Base-by-base conservation (phyloP, 305 asterid genomes). In the Lippia alba region DNA sequence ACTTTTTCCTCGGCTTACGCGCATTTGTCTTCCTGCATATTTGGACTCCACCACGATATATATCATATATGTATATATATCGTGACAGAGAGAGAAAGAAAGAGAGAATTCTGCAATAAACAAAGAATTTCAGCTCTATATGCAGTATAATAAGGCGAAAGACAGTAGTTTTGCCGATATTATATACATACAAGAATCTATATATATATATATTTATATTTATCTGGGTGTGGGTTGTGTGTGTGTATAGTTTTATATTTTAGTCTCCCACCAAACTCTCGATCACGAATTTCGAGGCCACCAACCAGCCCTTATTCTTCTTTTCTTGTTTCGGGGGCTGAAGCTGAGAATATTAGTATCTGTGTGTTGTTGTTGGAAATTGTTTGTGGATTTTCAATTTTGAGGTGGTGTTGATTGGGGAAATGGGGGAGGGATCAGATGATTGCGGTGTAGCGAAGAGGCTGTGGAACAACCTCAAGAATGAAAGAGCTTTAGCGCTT, bases 381-480 rank as follows among this genome's bases (percentile, higher is more conserved):
- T 16, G 45, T 74, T 73, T n/a, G 72, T 73, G 36, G 72, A 32
- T 70, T 71, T 58, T 61, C 56, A 24, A 32, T 70, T 71, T 58
- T 61, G 59, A 24, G 64, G 17, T 16, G 12, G 19, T 36, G 5
- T 5, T 36, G 9, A 36, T 16, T 15, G 15, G 16, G 69, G 83
- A 80, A n/a, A n/a, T n/a, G 65, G 61, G 79, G 75, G 71, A 65
- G 64, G 82, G 70, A 62, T 67, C 81, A 41, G 83, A 78, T 58
- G 89, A 75, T 17, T 87, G 73, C 45, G 87, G 89, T 19, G 76
- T 85, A 16, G 91, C 91, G 0, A 80, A 74, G 53, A 81, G 83
- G 84, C 76, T 85, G 53, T 83, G 91, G 94, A 69, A 78, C 30
- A 83, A 87, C 74, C 82, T 80, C 66, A 74, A 78, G 79, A 84